Percentiles rank a stretch among this genome's conserved stretches.
These are phyloP conservation scores for Suillus americanus DNA, from an alignment of 768 basidiomycete genomes.

Conservation along the genomic window DNA sequence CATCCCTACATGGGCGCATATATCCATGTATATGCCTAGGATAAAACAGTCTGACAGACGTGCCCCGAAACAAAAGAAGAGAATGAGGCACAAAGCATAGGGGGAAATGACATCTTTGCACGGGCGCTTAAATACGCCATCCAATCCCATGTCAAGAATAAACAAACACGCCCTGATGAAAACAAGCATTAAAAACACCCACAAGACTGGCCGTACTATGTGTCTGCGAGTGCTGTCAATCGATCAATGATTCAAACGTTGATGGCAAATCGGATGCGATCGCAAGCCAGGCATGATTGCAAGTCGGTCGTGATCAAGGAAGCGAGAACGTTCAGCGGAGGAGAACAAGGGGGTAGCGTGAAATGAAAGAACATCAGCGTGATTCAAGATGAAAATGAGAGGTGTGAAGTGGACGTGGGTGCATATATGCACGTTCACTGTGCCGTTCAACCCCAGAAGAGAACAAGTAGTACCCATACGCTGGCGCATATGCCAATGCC, in stretches of 20 bases:
- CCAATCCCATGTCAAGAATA: neutral
- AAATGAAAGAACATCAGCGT: neutral
- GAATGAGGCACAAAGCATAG: neutral
- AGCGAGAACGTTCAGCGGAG: neutral
- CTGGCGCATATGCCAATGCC: neutral
- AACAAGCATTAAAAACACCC: neutral
- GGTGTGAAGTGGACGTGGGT: neutral
- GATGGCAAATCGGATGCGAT: neutral
- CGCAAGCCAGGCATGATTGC: neutral
- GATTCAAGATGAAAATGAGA: neutral
- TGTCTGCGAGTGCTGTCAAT: neutral
- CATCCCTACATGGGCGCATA: neutral
- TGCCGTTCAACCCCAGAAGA: constrained; percentile 3
- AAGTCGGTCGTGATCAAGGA: neutral
- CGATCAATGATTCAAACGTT: neutral
- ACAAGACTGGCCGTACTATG: neutral
- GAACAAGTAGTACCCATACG: neutral
- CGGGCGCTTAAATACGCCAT: neutral
- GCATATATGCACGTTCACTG: neutral
- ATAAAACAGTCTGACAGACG: neutral
- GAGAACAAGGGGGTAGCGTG: neutral
- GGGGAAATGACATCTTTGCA: neutral
- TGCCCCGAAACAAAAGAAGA: neutral
- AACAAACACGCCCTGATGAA: neutral
- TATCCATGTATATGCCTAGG: too few species aligned